Conservation (phyloP, 2,329 filamentous ascomycete genomes). For the Amauroascus verrucosus region DNA sequence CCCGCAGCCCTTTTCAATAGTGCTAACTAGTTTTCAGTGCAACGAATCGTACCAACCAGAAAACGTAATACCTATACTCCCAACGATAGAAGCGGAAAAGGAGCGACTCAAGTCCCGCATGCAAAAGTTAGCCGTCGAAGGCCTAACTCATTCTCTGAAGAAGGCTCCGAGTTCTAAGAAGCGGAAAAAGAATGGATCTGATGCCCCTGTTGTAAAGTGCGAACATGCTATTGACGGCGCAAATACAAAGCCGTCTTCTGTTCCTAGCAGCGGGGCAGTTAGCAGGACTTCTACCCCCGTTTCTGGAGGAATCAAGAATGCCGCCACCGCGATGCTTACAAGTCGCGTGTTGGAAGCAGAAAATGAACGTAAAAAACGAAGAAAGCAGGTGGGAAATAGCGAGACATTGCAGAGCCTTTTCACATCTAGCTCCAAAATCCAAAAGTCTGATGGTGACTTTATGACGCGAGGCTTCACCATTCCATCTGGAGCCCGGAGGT, state of each 20-base stretch:
- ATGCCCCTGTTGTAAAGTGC: slow-evolving; percentile 29
- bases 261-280: slow-evolving; percentile 16
- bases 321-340: slow-evolving; percentile 73
- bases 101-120: slow-evolving; percentile 55
- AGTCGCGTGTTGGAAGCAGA: slow-evolving; percentile 81
- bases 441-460: slow-evolving; percentile 41
- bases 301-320: slow-evolving; percentile 67
- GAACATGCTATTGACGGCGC: slow-evolving; percentile 16
- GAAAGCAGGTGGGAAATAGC: slow-evolving; percentile 56
- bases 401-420: slow-evolving; percentile 49
- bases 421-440: slow-evolving; percentile 35
- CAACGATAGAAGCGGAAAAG: slow-evolving; percentile 60
- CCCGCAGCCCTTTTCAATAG: not conserved
- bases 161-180: slow-evolving; percentile 54
- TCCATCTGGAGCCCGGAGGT: slow-evolving; percentile 36
- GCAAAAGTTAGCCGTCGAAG: slow-evolving; percentile 57
- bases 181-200: slow-evolving; percentile 59
- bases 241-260: not conserved
- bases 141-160: slow-evolving; percentile 78
- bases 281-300: slow-evolving; percentile 28
- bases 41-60: slow-evolving; percentile 60
- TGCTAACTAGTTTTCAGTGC: slow-evolving; percentile 45
- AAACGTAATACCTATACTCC: slow-evolving; percentile 74
- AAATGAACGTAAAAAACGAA: slow-evolving; percentile 66
- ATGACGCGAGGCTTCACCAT: slow-evolving; percentile 51